phyloP scores from a whole-genome alignment of 176 grass and related monocot genomes.

The Zea mays region DNA sequence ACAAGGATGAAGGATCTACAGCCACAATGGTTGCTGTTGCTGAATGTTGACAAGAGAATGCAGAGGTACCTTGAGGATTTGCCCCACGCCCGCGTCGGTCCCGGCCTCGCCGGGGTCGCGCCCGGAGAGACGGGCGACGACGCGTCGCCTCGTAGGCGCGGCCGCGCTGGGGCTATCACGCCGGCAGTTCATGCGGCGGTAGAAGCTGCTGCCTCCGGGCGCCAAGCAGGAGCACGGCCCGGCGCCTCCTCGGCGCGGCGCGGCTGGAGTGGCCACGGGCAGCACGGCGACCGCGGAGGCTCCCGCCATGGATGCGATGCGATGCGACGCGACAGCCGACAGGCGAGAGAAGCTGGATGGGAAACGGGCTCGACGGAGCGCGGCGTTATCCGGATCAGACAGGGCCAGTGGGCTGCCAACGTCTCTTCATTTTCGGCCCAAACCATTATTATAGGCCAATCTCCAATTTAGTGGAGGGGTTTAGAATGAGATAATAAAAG shows the following conservation, averaged over 20 bases:
- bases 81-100: not conserved
- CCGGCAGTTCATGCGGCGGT: conserved; percentile 3
- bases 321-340: not conserved
- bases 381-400: not conserved
- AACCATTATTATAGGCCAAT: not conserved
- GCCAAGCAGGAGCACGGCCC: too few species aligned
- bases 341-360: not conserved
- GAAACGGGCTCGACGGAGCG: not conserved
- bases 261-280: not conserved
- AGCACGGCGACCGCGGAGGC: conserved; percentile 19
- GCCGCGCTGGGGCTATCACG: not conserved
- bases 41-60: not conserved
- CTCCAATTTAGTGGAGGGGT: not conserved
- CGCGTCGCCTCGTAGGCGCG: not conserved
- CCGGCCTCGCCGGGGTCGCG: not conserved
- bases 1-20: not conserved
- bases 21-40: too few species aligned
- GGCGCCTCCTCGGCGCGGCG: too few species aligned
- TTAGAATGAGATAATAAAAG: too few species aligned
- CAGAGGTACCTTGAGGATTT: conserved; percentile 3
- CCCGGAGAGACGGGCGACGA: conserved; percentile 16
- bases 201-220: not conserved
- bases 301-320: conserved; percentile 17
- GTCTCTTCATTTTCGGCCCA: not conserved
- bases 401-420: not conserved